A percentile compares a stretch with the other conserved stretches of the same genome.
phyloP scores from a whole-genome alignment of 148 eudicot species.

The Spergularia marina region DNA sequence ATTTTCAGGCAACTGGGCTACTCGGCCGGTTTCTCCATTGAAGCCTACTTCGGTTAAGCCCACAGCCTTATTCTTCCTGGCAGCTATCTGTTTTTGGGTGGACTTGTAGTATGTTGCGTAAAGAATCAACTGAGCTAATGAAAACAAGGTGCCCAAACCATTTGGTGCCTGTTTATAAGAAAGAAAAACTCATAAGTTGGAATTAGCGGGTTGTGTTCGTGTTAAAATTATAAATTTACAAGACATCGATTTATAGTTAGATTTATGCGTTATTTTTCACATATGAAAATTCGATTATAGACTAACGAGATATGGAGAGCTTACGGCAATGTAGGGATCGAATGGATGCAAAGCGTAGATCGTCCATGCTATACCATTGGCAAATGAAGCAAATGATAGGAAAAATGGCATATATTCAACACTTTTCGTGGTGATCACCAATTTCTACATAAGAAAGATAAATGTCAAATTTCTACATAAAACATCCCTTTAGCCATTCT shows the following conservation, averaged over 20 bases:
- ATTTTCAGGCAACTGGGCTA: conserved; percentile 9
- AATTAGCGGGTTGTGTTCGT: no score
- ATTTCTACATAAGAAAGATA: conserved; percentile 44
- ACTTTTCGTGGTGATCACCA: conserved; percentile 80
- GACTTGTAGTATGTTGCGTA: conserved; percentile 65
- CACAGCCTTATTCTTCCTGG: conserved; percentile 43
- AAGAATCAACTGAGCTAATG: conserved; percentile 55
- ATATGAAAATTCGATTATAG: neutral
- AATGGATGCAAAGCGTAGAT: conserved; percentile 64
- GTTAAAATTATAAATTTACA: no score
- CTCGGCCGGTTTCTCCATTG: conserved; percentile 3
- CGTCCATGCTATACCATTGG: conserved; percentile 76
- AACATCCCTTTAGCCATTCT: no score
- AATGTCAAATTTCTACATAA: neutral
- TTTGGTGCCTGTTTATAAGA: conserved; percentile 58
- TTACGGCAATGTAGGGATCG: conserved; percentile 70
- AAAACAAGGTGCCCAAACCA: conserved; percentile 59
- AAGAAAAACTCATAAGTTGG: neutral
- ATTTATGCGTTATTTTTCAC: no score
- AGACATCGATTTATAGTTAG: no score
- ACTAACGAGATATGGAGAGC: conserved; percentile 1
- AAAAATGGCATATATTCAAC: conserved; percentile 89
- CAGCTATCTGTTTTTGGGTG: conserved; percentile 43
- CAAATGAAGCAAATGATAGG: conserved; percentile 66
- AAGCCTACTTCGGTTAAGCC: conserved; percentile 31